A percentile compares a stretch with the other conserved stretches of the same genome.
These are phyloP conservation scores for Alternaria longipes DNA, from an alignment of 2,329 filamentous ascomycete species.

Conservation along the genomic window DNA sequence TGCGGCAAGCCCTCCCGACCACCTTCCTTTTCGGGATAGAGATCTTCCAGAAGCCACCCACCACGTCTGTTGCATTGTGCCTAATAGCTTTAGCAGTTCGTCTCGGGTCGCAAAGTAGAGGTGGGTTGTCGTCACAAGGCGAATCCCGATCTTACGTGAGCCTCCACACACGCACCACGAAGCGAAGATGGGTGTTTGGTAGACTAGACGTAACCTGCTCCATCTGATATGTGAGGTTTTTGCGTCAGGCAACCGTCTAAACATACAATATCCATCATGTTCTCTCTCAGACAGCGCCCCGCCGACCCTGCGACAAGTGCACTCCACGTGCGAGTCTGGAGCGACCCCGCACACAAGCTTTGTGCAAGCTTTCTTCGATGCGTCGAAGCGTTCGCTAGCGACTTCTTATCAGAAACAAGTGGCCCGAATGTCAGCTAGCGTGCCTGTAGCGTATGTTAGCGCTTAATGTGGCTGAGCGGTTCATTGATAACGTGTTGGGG, in stretches of 20 bases:
- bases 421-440: background rate
- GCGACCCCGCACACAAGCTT: slow-evolving; percentile 2
- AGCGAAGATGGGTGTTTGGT: background rate
- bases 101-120: background rate
- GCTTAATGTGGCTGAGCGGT: background rate
- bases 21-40: background rate
- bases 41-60: background rate
- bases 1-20: background rate
- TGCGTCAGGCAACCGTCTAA: background rate
- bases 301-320: background rate
- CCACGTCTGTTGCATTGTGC: background rate
- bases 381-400: slow-evolving; percentile 4
- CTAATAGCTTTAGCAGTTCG: background rate
- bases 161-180: background rate
- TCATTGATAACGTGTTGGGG: slow-evolving; percentile 3
- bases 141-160: background rate
- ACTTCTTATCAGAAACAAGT: background rate
- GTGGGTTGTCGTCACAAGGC: background rate
- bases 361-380: background rate
- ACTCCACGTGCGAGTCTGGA: background rate
- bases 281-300: background rate
- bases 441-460: background rate
- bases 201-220: background rate
- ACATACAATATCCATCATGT: background rate
- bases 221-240: background rate